Conservation (phyloP, 2,329 filamentous ascomycete species). For the Aspergillus viridinutans region DNA sequence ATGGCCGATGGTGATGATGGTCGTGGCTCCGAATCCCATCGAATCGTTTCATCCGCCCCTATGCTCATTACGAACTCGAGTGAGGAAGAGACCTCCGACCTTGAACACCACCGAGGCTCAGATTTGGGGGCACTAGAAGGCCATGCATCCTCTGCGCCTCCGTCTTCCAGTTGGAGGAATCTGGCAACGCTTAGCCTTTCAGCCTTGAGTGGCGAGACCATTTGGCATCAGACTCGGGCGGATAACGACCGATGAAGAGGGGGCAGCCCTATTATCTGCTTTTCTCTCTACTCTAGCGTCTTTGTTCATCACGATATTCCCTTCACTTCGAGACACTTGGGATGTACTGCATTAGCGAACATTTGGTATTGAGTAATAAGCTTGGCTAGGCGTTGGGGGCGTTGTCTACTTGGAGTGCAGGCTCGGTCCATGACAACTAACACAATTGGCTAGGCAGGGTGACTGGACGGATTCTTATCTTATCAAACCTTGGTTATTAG, state of each 20-base stretch:
- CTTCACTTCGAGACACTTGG: conserved; percentile 8
- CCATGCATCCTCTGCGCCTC: conserved; percentile 29
- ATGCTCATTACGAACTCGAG: conserved; percentile 41
- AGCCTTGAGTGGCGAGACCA: conserved; percentile 44
- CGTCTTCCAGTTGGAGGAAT: conserved; percentile 39
- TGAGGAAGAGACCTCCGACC: conserved; percentile 38
- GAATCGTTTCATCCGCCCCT: conserved; percentile 49
- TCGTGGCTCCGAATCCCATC: conserved; percentile 42
- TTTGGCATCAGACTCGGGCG: conserved; percentile 40
- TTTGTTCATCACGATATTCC: conserved; percentile 1
- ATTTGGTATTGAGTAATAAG: conserved; percentile 12
- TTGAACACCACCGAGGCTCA: conserved; percentile 38
- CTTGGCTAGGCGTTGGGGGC: conserved; percentile 26
- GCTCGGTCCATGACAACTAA: conserved; percentile 5
- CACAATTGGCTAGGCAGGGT: conserved; percentile 5
- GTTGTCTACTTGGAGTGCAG: conserved; percentile 16
- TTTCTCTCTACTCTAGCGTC: conserved; percentile 12
- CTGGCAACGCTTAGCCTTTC: conserved; percentile 43
- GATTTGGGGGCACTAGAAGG: conserved; percentile 32
- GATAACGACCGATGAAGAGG: conserved; percentile 34
- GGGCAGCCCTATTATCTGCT: conserved; percentile 7
- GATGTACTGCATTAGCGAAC: conserved; percentile 32
- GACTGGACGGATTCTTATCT: not conserved
- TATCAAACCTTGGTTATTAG: not conserved
- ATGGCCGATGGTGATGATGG: conserved; percentile 41